Conservation (phyloP, 179 eudicot species). For the Nepenthes alata region DNA sequence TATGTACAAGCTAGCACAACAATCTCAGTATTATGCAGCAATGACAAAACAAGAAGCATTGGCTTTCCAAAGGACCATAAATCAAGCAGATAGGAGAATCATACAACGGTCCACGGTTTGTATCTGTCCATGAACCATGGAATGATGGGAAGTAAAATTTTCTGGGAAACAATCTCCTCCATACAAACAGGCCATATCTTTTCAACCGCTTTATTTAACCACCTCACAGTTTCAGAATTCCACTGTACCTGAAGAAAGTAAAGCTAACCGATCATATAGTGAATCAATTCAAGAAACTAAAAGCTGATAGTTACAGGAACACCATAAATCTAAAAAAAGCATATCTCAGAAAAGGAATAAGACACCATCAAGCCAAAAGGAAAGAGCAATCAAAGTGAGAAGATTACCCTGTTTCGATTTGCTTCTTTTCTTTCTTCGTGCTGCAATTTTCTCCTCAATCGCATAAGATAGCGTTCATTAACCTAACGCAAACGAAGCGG, state of each 20-base stretch:
- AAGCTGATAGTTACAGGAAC: neutral
- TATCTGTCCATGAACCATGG: conserved; percentile 95
- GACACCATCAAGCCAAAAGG: neutral
- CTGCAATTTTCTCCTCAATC: conserved; percentile 53
- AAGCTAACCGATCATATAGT: neutral
- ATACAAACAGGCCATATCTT: conserved; percentile 86
- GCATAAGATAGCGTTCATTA: conserved; percentile 45
- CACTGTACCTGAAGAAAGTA: conserved; percentile 39
- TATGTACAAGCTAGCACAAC: too few relatives aligned
- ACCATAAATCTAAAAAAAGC: neutral
- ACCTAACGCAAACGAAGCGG: conserved; percentile 33
- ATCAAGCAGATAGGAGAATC: conserved; percentile 7
- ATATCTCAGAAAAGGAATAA: neutral
- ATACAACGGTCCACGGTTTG: conserved; percentile 96
- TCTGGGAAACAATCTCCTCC: conserved; percentile 81
- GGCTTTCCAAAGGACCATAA: too few relatives aligned
- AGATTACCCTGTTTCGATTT: conserved; percentile 55
- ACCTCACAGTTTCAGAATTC: conserved; percentile 86
- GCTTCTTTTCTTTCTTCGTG: conserved; percentile 53
- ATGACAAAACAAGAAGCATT: too few relatives aligned
- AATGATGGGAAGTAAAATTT: conserved; percentile 65
- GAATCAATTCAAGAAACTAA: conserved; percentile 1
- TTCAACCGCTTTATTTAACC: conserved; percentile 74
- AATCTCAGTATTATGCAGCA: too few relatives aligned
- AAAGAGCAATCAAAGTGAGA: conserved; percentile 2